A percentile compares a stretch with the other conserved stretches of the same genome.
These are phyloP conservation scores for Eimeria sp. DNA, from an alignment of 169 alveolate species.

Conservation along the genomic window DNA sequence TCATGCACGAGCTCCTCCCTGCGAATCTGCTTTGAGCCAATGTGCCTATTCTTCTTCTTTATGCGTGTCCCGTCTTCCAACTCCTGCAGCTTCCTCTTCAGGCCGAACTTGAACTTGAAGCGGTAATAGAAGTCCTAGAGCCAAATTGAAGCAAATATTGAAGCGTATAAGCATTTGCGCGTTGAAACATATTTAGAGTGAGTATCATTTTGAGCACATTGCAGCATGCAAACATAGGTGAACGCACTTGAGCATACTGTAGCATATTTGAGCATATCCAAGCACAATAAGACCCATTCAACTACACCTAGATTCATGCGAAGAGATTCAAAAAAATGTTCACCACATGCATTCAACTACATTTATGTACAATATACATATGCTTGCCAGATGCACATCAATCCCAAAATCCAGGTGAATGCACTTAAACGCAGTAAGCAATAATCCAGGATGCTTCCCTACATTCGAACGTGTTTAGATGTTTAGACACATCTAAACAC, in stretches of 20 bases:
- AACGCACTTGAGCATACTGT: not conserved
- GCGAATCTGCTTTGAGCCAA: slow-evolving; percentile 82
- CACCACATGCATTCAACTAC: not conserved
- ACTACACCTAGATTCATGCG: not conserved
- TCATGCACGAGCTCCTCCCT: slow-evolving; percentile 83
- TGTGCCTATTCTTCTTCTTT: slow-evolving; percentile 74
- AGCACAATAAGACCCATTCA: not conserved
- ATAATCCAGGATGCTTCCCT: not conserved
- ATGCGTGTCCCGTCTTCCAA: slow-evolving; percentile 78
- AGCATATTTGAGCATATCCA: not conserved
- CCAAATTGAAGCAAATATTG: not conserved
- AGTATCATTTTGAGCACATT: no score
- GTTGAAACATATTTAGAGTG: not conserved
- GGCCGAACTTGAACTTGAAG: slow-evolving; percentile 85
- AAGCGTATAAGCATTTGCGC: not conserved
- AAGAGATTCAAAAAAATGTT: not conserved
- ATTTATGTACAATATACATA: not conserved
- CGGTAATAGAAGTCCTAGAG: slow-evolving; percentile 85
- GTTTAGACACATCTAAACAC: not conserved
- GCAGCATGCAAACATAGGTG: not conserved
- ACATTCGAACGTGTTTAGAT: not conserved
- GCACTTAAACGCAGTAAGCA: not conserved
- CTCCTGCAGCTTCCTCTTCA: slow-evolving; percentile 85
- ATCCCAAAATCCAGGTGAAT: not conserved
- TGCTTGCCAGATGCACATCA: not conserved